A percentile compares a stretch with the other conserved stretches of the same genome.
phyloP scores from a whole-genome alignment of 495 filamentous ascomycete genomes.

The Talaromyces stipitatus region DNA sequence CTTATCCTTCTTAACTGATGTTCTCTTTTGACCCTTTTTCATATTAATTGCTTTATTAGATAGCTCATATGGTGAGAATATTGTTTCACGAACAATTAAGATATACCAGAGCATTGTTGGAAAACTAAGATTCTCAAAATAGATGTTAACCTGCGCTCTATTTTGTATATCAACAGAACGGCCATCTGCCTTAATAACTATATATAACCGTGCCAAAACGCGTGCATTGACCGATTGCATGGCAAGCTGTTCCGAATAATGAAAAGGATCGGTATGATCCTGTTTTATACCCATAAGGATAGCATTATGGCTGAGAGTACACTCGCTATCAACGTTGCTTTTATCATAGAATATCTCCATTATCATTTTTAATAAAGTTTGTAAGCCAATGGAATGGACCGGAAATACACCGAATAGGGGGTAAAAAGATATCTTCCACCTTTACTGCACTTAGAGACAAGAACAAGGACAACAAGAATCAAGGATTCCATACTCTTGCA shows the following conservation, averaged over 20 bases:
- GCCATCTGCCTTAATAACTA: neutral
- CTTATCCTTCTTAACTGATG: too few species aligned
- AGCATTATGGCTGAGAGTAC: slow-evolving; percentile 11
- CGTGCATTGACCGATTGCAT: slow-evolving; percentile 8
- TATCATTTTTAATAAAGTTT: slow-evolving; percentile 9
- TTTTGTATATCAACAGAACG: neutral
- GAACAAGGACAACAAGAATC: too few species aligned
- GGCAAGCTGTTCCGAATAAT: slow-evolving; percentile 8
- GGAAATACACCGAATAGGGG: too few species aligned
- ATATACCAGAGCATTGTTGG: slow-evolving; percentile 5
- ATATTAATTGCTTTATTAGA: neutral
- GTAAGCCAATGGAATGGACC: slow-evolving; percentile 10
- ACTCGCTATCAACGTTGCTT: slow-evolving; percentile 8
- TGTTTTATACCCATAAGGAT: slow-evolving; percentile 6
- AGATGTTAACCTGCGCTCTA: slow-evolving; percentile 4
- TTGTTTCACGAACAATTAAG: slow-evolving; percentile 4
- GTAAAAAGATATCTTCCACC: too few species aligned
- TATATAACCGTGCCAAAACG: slow-evolving; percentile 6
- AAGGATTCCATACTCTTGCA: too few species aligned
- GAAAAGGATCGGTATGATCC: slow-evolving; percentile 7
- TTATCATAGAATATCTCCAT: slow-evolving; percentile 5
- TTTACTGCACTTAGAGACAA: too few species aligned
- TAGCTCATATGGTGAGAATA: slow-evolving; percentile 5
- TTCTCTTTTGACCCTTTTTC: too few species aligned
- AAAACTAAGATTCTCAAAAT: neutral